Conservation (phyloP, 108 stramenopile genomes). For the Cylindrotheca fusiformis region DNA sequence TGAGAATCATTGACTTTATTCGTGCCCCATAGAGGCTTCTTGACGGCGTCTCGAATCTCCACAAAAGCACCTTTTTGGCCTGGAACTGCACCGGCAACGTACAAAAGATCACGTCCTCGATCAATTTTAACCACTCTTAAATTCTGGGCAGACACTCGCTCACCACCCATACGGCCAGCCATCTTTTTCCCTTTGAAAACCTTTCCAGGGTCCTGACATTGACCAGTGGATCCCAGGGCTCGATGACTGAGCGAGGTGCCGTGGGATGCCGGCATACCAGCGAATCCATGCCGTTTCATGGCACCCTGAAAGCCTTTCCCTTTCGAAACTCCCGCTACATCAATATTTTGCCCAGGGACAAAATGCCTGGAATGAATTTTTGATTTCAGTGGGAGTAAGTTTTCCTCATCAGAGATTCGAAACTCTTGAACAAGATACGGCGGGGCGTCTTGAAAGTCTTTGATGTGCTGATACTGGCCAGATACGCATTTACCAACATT, state of each 20-base stretch:
- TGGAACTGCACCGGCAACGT: conserved; percentile 88
- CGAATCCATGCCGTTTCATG: conserved; percentile 96
- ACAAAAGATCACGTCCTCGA: conserved; percentile 88
- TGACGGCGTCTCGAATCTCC: conserved; percentile 91
- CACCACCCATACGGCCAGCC: conserved; percentile 95
- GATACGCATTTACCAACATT: conserved; percentile 73
- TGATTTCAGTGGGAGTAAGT: conserved; percentile 80
- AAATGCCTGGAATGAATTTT: conserved; percentile 93
- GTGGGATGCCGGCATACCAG: conserved; percentile 93
- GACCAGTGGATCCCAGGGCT: conserved; percentile 79
- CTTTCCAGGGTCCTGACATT: conserved; percentile 92
- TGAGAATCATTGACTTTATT: conserved; percentile 59
- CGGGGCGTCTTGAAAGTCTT: conserved; percentile 51
- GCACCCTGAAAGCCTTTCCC: conserved; percentile 99
- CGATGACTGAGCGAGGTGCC: conserved; percentile 94
- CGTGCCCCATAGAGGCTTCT: conserved; percentile 78
- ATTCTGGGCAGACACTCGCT: conserved; percentile 87
- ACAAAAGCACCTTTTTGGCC: conserved; percentile 92
- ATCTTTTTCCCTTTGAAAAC: conserved; percentile 99
- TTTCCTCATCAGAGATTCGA: conserved; percentile 62
- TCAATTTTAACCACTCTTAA: conserved; percentile 91
- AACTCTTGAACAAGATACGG: conserved; percentile 85
- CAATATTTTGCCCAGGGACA: conserved; percentile 96
- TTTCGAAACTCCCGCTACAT: conserved; percentile 87
- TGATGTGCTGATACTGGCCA: conserved; percentile 62